Evolutionary conservation across 805 yeast genomes (phyloP), one percentile per base, ranked within the genome.

Genomic region (Starmerella cellae): DNA sequence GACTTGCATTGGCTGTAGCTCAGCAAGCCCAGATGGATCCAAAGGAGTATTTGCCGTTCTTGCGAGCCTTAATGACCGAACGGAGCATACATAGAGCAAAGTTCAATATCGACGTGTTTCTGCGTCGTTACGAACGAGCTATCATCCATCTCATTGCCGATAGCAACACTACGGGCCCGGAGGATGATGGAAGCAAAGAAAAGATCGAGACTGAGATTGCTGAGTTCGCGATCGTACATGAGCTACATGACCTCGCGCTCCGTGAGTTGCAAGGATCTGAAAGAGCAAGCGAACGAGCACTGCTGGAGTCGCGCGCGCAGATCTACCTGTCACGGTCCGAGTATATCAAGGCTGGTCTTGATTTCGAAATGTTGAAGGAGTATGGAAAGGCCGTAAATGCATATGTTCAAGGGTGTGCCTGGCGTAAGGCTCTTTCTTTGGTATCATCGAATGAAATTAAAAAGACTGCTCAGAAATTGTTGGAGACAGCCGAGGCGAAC

Each of bases 21-120:
- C 97, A 93, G 59, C 91, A 85, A 56, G 85, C 96, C 0, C 97
- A 88, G 61, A 87, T 80, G 69, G 99, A 91, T 63, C 99, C 99
- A 20, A 84, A 87, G 55, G 99, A 91, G 61, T 91, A 91, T 53
- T 65, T 91, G 40, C 95, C 98, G 39, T 91, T 91, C 60, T 68
- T 91, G 50, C 94, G 84, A 55, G 70, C 76, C 37, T 66, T 91
- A 41, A 79, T 82, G 51, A 73, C 72, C 32, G 82, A 79, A 59
- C 19, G 22, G 19, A 64, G 73, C 1, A 77, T 73, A 5, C 60
- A 75, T 42, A 73, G 94, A 46, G 74, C 77, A 50, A 70, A 73
- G 55, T 87, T 82, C 56, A 60, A 75, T 56, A 81, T 91, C 51
- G 97, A 91, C 58, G 79, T 82, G 38, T 68, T 77, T 56, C 70